These are phyloP conservation scores for Magnusiomyces sp. DNA, from an alignment of 1,139 yeast species.

Conservation along the genomic window DNA sequence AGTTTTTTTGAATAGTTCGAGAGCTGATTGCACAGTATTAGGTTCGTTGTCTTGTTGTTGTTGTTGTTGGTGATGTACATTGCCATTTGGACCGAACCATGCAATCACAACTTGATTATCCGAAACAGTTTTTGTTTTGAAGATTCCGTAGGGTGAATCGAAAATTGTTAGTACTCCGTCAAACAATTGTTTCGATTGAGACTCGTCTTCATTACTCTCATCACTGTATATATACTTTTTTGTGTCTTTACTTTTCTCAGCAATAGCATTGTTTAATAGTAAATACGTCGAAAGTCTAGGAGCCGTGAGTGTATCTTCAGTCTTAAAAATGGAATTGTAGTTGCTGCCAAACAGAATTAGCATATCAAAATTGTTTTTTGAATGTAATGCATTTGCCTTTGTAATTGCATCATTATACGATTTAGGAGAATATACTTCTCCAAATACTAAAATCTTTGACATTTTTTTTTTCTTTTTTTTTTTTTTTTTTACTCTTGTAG, in stretches of 20 bases:
- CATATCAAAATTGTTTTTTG: slow-evolving; percentile 19
- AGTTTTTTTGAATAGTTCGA: not conserved
- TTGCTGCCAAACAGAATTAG: slow-evolving; percentile 15
- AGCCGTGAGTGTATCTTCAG: not conserved
- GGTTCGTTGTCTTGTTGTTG: not conserved
- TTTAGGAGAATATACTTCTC: slow-evolving; percentile 14
- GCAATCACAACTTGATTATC: not conserved
- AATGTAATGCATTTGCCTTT: slow-evolving; percentile 20
- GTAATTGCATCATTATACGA: slow-evolving; percentile 10
- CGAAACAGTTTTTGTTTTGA: not conserved
- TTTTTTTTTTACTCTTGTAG: no score
- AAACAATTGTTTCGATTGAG: not conserved
- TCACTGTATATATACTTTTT: not conserved
- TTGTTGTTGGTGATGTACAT: not conserved
- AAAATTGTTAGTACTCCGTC: slow-evolving; percentile 3
- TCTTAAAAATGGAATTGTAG: not conserved
- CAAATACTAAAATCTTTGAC: slow-evolving; percentile 19
- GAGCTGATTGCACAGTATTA: not conserved
- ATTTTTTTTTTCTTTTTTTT: no score
- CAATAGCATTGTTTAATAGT: not conserved
- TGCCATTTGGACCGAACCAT: slow-evolving; percentile 2
- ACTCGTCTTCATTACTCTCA: not conserved
- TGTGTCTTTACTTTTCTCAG: not conserved
- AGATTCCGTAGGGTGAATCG: not conserved
- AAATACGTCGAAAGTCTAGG: slow-evolving; percentile 1